Evolutionary conservation across 1,139 yeast genomes (phyloP), one percentile per base, ranked within the genome.

Genomic region (Protomyces inundatus): DNA sequence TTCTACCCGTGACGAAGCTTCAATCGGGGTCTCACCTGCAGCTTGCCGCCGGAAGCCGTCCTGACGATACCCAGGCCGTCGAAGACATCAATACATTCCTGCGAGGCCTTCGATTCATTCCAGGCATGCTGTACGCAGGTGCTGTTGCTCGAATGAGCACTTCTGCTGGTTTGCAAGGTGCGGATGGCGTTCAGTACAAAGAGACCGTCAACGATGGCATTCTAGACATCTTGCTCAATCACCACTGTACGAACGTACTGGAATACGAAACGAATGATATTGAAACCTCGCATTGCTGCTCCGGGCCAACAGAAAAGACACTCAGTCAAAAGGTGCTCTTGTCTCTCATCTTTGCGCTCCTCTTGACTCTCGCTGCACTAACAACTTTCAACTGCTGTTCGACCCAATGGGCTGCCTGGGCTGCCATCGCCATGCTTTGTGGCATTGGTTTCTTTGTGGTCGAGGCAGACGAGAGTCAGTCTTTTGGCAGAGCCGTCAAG

Each of bases 401-500:
- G 7, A 7, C 7, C 46, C 6, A 7, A 6, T 12, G 46, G 14
- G 16, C 46, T 12, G 9, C 16, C 14, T 42, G 16, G n/a, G 7
- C 7, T 16, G 53, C 53, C 7, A 32, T 48, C 10, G n/a, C 23
- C n/a, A 12, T 33, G 9, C n/a, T 48, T 48, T 4, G 32, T 48
- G 16, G n/a, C 14, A 33, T 48, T 7, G 53, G 34, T 32, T 48
- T 30, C 12, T 70, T 70, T 59, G 67, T 68, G 35, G 69, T 52
- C 51, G 33, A 67, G 52, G 66, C 69, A 10, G 72, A 70, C 50
- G 66, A 71, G 12, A 67, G 72, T 10, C 65, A 67, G 10, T 42
- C 66, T 12, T 69, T 70, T 39, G 61, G 60, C 63, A 70, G 70
- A 61, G 67, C 69, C 1, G 42, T 68, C 58, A 70, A 70, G 65